phyloP scores from a whole-genome alignment of 257 asterid species.

The Plantago elongata region DNA sequence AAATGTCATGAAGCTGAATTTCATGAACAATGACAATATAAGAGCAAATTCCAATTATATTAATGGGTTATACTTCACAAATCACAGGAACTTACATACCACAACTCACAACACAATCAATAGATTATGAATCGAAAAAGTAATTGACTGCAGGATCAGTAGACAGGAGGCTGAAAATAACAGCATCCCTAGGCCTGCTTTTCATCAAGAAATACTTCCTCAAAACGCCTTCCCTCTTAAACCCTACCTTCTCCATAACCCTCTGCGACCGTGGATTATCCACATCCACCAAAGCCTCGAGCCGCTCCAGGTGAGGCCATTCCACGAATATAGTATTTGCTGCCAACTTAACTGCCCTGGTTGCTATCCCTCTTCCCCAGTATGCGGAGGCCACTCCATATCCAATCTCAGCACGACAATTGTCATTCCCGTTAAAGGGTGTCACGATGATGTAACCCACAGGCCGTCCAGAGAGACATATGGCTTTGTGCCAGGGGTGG shows the following conservation, averaged over 20 bases:
- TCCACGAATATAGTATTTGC: conserved; percentile 49
- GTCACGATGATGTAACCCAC: conserved; percentile 47
- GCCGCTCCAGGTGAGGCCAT: conserved; percentile 68
- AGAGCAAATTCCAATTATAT: too few species aligned
- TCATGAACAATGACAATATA: too few species aligned
- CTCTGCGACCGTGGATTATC: conserved; percentile 67
- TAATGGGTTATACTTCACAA: too few species aligned
- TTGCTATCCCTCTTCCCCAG: conserved; percentile 81
- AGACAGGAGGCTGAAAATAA: conserved; percentile 58
- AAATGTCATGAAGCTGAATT: too few species aligned
- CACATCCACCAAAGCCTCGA: conserved; percentile 70
- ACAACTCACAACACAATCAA: too few species aligned
- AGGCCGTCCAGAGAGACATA: conserved; percentile 47
- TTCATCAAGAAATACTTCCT: conserved; percentile 60
- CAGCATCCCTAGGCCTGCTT: conserved; percentile 52
- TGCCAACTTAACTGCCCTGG: conserved; percentile 69
- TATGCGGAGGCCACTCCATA: conserved; percentile 54
- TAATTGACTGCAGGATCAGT: conserved; percentile 24
- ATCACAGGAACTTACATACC: too few species aligned
- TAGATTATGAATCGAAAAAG: not conserved
- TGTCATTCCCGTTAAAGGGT: conserved; percentile 31
- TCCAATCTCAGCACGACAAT: conserved; percentile 71
- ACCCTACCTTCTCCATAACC: conserved; percentile 79
- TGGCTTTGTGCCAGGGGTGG: conserved; percentile 60
- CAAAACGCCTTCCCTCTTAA: conserved; percentile 58